Conservation (phyloP, 2,329 filamentous ascomycete genomes). For the Geosmithia putterillii region DNA sequence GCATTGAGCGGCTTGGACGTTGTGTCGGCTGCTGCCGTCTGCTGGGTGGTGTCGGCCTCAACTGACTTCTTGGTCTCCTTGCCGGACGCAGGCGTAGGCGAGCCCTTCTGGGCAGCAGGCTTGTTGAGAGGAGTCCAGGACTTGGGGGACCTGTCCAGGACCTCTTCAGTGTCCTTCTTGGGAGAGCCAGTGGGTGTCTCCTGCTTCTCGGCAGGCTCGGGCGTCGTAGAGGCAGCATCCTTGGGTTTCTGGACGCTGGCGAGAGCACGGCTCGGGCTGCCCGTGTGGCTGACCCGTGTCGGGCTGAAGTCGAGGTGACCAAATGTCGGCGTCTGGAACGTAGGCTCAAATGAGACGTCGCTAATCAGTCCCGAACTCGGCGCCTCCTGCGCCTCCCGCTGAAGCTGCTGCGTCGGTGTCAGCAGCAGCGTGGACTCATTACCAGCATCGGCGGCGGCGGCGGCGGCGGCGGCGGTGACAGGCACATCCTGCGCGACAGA, state of each 20-base stretch:
- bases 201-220: not conserved
- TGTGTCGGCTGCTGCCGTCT: not conserved
- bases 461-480: not conserved
- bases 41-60: not conserved
- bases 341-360: not conserved
- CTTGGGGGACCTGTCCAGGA: not conserved
- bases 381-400: not conserved
- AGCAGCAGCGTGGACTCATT: not conserved
- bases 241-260: not conserved
- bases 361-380: slow-evolving; percentile 1
- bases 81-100: not conserved
- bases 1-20: not conserved
- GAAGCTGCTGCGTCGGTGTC: slow-evolving; percentile 2
- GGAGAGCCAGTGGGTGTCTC: not conserved
- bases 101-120: not conserved
- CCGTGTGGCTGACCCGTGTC: not conserved
- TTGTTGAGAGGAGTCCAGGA: slow-evolving; percentile 15
- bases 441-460: not conserved
- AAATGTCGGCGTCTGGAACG: slow-evolving; percentile 2
- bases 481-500: not conserved
- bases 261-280: not conserved
- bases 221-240: not conserved
- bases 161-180: not conserved
- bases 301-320: slow-evolving; percentile 3
- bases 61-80: not conserved